Conservation (phyloP, 2,329 filamentous ascomycete genomes). For the Diaporthe nobilis region DNA sequence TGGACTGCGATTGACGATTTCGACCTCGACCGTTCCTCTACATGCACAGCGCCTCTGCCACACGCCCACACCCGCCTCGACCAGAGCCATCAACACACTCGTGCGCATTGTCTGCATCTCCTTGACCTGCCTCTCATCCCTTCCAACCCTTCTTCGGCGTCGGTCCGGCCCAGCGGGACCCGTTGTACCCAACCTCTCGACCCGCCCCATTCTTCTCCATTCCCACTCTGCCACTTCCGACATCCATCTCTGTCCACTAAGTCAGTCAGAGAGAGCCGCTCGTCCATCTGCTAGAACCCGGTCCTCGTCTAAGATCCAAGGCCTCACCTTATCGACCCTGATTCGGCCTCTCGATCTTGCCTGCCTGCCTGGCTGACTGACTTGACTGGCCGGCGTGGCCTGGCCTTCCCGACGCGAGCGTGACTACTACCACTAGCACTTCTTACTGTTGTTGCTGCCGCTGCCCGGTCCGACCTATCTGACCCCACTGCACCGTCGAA, state of each 20-base stretch:
- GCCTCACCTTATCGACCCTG: neutral
- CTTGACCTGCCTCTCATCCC: neutral
- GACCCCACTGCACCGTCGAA: slow-evolving; percentile 32
- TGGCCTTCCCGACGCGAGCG: slow-evolving; percentile 1
- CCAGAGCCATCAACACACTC: neutral
- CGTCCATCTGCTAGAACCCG: slow-evolving; percentile 14
- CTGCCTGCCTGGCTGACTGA: neutral
- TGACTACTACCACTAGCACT: slow-evolving; percentile 3
- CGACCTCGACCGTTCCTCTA: slow-evolving; percentile 6
- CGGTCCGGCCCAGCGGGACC: slow-evolving; percentile 31
- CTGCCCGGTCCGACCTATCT: slow-evolving; percentile 3
- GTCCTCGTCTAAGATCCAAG: neutral
- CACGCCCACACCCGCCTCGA: slow-evolving; percentile 16
- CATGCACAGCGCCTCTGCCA: slow-evolving; percentile 5
- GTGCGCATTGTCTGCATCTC: neutral
- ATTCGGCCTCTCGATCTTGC: neutral
- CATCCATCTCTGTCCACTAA: slow-evolving; percentile 16
- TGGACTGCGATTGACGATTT: slow-evolving; percentile 23
- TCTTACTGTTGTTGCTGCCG: neutral
- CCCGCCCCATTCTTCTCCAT: slow-evolving; percentile 27
- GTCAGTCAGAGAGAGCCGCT: neutral
- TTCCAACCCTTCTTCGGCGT: slow-evolving; percentile 5
- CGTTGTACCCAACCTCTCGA: slow-evolving; percentile 15
- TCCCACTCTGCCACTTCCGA: slow-evolving; percentile 28
- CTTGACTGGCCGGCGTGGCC: neutral